phyloP scores from a whole-genome alignment of 2,329 filamentous ascomycete species.

The Fusarium sp. region DNA sequence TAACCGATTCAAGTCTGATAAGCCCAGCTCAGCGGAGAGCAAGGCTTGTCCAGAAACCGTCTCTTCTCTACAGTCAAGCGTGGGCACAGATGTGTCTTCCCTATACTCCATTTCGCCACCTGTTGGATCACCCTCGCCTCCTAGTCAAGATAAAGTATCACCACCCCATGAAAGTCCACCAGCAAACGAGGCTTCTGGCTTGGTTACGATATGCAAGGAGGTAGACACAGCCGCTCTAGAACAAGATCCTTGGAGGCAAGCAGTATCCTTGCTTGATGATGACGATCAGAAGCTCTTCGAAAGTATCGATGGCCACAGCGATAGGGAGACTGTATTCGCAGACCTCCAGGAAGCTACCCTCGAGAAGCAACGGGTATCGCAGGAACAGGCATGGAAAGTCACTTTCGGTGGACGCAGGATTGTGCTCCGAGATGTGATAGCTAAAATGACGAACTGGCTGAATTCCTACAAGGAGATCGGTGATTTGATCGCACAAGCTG shows the following conservation, averaged over 20 bases:
- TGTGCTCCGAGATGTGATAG: conserved; percentile 13
- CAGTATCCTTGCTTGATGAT: not conserved
- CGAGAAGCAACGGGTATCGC: conserved; percentile 1
- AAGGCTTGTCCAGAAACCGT: not conserved
- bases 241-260: not conserved
- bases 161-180: not conserved
- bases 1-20: not conserved
- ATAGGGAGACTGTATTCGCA: not conserved
- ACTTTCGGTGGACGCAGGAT: conserved; percentile 13
- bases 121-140: not conserved
- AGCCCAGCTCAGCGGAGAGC: not conserved
- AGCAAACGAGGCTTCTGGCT: not conserved
- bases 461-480: conserved; percentile 20
- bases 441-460: conserved; percentile 17
- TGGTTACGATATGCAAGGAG: not conserved
- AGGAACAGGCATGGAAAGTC: conserved; percentile 17
- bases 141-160: not conserved
- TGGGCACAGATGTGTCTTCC: not conserved
- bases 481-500: conserved; percentile 12
- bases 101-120: not conserved
- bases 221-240: not conserved
- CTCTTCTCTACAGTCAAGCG: not conserved
- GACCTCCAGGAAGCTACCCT: not conserved
- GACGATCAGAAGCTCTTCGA: not conserved
- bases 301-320: not conserved